Conservation (phyloP, 169 alveolate species). For the Fabrea salina region DNA sequence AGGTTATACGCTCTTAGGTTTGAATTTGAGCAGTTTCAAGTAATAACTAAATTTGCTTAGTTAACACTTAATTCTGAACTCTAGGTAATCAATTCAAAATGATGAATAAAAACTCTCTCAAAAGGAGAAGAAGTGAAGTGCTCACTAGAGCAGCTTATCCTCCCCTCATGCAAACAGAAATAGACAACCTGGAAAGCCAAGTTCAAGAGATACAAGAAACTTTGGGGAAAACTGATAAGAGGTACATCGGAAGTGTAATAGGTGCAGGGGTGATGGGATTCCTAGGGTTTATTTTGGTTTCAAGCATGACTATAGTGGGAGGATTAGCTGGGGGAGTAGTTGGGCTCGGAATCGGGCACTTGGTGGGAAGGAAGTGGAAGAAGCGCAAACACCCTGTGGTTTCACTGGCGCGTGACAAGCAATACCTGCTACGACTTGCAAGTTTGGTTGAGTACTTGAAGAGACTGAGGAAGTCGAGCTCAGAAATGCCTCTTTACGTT, state of each 20-base stretch:
- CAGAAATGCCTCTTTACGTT: background rate
- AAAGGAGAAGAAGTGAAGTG: background rate
- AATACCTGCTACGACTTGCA: slow-evolving; percentile 1
- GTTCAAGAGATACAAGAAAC: background rate
- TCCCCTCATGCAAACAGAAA: background rate
- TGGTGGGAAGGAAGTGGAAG: slow-evolving; percentile 7
- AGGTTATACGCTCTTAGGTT: no score
- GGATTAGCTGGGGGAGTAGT: background rate
- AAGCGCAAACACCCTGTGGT: background rate
- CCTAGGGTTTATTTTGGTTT: background rate
- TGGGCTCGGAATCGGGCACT: slow-evolving; percentile 16
- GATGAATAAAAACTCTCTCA: no score
- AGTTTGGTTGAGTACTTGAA: background rate
- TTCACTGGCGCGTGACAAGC: background rate
- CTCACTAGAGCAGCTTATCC: background rate
- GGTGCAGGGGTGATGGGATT: slow-evolving; percentile 9
- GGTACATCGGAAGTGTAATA: background rate
- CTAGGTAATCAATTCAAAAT: no score
- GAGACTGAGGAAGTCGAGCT: background rate
- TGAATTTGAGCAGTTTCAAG: no score
- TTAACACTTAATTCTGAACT: no score
- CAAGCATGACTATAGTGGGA: background rate
- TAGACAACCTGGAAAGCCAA: background rate
- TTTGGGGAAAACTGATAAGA: background rate
- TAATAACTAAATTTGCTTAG: no score